Conservation (phyloP, 768 basidiomycete species). For the Cystofilobasidium ferigula region DNA sequence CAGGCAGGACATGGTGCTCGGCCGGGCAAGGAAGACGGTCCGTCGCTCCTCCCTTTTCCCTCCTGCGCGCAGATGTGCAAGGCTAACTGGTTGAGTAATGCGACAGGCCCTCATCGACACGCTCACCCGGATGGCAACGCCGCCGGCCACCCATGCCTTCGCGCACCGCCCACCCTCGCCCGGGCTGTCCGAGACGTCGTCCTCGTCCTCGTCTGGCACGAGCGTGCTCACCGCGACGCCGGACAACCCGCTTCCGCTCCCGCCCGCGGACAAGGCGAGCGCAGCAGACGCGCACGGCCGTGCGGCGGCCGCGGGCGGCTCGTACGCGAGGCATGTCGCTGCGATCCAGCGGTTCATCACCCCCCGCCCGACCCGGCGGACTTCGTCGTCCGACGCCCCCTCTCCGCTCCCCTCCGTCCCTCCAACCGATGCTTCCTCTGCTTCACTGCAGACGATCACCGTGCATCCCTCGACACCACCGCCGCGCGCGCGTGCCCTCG, state of each 20-base stretch:
- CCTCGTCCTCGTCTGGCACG: background rate
- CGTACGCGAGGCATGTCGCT: background rate
- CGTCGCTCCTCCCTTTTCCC: background rate
- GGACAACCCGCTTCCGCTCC: background rate
- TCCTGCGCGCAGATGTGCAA: background rate
- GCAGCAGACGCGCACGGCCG: background rate
- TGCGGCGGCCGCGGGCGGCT: background rate
- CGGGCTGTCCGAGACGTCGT: background rate
- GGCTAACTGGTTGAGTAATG: background rate
- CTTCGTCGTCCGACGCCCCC: background rate
- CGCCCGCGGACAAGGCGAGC: background rate
- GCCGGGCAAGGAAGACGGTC: background rate
- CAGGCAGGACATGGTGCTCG: slow-evolving; percentile 9
- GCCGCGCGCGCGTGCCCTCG: background rate
- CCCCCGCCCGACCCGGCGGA: background rate
- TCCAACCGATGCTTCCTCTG: too few relatives aligned
- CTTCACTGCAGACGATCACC: too few relatives aligned
- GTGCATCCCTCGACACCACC: too few relatives aligned
- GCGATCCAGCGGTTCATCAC: background rate
- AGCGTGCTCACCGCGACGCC: background rate
- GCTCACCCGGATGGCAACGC: background rate
- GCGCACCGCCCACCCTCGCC: background rate
- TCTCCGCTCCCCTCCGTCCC: too few relatives aligned
- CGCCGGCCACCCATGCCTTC: background rate
- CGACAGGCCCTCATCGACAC: background rate